Base-by-base conservation (phyloP, 1,284 basidiomycete genomes). In the Sutorius eximius region DNA sequence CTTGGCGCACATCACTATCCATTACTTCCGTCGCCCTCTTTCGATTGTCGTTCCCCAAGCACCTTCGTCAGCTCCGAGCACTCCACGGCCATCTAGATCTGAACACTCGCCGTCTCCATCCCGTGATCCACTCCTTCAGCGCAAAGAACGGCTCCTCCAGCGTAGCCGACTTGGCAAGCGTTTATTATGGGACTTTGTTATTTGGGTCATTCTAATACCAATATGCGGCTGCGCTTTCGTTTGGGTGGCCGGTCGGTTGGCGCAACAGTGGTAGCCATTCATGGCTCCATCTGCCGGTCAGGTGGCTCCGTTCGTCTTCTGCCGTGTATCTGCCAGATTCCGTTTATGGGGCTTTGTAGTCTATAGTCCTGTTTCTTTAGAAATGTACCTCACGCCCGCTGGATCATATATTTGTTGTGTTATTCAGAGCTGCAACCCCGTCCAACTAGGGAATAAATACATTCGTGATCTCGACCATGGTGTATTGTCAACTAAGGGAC, bases 81-180 rank as follows among this genome's bases (percentile, higher is more conserved):
- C 52, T 1, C 66, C 49, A 16, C 62, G 40, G 51, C 56, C 32
- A 42, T 48, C 59, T 18, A 27, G 45, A 16, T 12, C 46, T 16
- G 59, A 57, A 20, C 50, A 42, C 11, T 62, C 59, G 30, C 64
- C 55, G 3, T 65, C 56, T 15, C 58, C 68, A 38, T 69, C 71
- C 18, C 65, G 67, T 18, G 86, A 89, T 61, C 82, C 85, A 49
- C 78, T 92, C 27, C 73, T 92, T 40, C 80, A 86, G 61, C 78
- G 87, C 57, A 92, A 92, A 72, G 89, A 92, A 69, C 77, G 80
- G 47, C 81, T 81, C 32, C 71, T 92, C 52, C 89, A 92, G 68
- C 77, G 78, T 51, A 75, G 77, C 41, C 80, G 89, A 57, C 77
- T 84, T 44, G 78, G 79, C 38, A 80, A 79, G 57, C 76, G 89